Evolutionary conservation across 306 rosid species (phyloP), one percentile per base, ranked within the genome.

Genomic region (Erythrophleum fordii): DNA sequence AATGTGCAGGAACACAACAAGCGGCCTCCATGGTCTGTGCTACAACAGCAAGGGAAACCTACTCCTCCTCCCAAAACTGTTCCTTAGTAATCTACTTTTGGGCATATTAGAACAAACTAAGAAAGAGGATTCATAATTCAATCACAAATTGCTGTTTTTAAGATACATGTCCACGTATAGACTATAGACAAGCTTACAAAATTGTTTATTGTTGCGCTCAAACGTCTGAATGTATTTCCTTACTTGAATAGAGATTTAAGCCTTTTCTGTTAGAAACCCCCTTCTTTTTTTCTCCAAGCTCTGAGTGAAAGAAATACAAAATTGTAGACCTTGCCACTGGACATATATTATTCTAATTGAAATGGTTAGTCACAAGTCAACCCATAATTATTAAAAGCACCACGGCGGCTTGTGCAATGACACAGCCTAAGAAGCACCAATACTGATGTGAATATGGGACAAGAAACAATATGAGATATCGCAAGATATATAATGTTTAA

Each of bases 1-100:
- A 71, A 41, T 82, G 31, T 88, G 86, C 80, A 91, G 97, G 97
- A 70, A 81, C 90, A 90, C 85, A 93, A 93, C 68, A 82, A 77
- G 80, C 94, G 94, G 10, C 94, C 91, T 69, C 94, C 97, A 8
- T 95, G 90, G 97, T 95, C 97, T 80, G 94, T 71, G 41, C 97
- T 76, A 45, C 98, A 92, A 49, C 98, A 88, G 77, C 98, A 91
- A 77, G 89, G 89, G 51, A 94, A 83, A 71, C 83, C 84, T 25
- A 49, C 84, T 52, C 84, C 83, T 52, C 84, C 83, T 49, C 48
- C 85, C 16, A 86, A 74, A 62, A 17, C 87, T 66, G 82, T 82
- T 77, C 80, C 77, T 59, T 86, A 83, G 81, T n/a, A 56, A 61
- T 53, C 69, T 72, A 66, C 72, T 16, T 61, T 45, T 49, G 37